Evolutionary conservation across 306 rosid species (phyloP).

Genomic region (Fragaria ananassa): DNA sequence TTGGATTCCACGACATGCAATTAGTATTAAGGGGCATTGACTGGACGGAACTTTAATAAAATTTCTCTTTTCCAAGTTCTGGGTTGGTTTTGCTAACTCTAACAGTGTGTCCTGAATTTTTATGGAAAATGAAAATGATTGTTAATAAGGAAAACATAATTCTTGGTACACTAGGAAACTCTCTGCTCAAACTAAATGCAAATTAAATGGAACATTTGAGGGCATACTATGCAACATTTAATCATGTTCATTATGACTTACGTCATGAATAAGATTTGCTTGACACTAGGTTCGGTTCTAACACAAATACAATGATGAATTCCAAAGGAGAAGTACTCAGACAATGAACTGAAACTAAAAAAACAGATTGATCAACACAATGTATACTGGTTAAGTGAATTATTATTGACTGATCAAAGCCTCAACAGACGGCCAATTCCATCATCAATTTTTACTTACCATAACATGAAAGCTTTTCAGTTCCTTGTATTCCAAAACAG

Average conservation of each 20-base stretch:
- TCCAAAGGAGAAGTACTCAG: background rate
- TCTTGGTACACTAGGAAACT: background rate
- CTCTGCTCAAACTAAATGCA: background rate
- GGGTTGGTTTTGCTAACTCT: conserved; percentile 19
- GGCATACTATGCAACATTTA: background rate
- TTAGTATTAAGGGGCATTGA: conserved; percentile 19
- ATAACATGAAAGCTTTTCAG: background rate
- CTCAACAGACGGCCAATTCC: background rate
- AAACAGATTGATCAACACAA: background rate
- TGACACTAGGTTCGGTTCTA: background rate
- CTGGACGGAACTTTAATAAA: conserved; percentile 4
- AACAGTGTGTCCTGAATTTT: conserved; percentile 7
- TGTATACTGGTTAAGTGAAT: background rate
- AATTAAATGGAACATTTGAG: background rate
- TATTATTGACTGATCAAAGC: background rate
- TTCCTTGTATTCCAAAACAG: background rate
- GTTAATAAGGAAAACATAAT: background rate
- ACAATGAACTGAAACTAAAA: background rate
- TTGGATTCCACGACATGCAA: conserved; percentile 24
- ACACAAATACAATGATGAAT: background rate
- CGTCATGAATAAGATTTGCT: background rate
- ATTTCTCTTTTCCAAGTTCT: conserved; percentile 17
- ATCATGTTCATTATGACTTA: background rate
- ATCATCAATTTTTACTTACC: background rate
- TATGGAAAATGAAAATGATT: background rate